Evolutionary conservation across 2,329 filamentous ascomycete genomes (phyloP).

Genomic region (Aureobasidium zeae): DNA sequence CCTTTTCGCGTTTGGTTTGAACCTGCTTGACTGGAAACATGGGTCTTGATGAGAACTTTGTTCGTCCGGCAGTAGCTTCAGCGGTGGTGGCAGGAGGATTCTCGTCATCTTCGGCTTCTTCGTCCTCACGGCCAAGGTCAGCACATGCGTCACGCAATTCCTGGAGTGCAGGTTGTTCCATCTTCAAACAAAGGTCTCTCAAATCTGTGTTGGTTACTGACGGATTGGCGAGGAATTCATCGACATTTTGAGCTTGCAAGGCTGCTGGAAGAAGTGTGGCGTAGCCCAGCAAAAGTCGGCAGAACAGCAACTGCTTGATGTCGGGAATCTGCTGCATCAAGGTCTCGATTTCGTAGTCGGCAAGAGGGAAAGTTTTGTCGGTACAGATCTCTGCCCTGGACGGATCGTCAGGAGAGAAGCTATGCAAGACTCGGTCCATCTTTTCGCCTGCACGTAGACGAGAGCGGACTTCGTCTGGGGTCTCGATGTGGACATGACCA

Average conservation of each 20-base stretch:
- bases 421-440: conserved; percentile 2
- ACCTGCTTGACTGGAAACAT: conserved; percentile 12
- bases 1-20: conserved; percentile 28
- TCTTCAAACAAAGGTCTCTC: conserved; percentile 39
- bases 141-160: conserved; percentile 44
- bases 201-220: conserved; percentile 37
- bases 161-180: conserved; percentile 41
- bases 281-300: conserved; percentile 39
- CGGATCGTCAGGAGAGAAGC: conserved; percentile 7
- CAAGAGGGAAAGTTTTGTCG: conserved; percentile 13
- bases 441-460: conserved; percentile 6
- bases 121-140: conserved; percentile 37
- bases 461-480: conserved; percentile 9
- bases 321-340: conserved; percentile 37
- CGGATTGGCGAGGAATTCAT: conserved; percentile 37
- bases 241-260: conserved; percentile 35
- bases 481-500: conserved; percentile 11
- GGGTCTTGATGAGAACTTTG: conserved; percentile 10
- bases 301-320: conserved; percentile 43
- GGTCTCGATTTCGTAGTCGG: conserved; percentile 5
- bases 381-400: background rate
- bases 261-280: conserved; percentile 39
- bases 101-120: conserved; percentile 28
- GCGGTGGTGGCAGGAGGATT: background rate
- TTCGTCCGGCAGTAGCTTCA: conserved; percentile 3